These are phyloP conservation scores for Tricholoma sp. DNA, from an alignment of 768 basidiomycete species.

Conservation along the genomic window DNA sequence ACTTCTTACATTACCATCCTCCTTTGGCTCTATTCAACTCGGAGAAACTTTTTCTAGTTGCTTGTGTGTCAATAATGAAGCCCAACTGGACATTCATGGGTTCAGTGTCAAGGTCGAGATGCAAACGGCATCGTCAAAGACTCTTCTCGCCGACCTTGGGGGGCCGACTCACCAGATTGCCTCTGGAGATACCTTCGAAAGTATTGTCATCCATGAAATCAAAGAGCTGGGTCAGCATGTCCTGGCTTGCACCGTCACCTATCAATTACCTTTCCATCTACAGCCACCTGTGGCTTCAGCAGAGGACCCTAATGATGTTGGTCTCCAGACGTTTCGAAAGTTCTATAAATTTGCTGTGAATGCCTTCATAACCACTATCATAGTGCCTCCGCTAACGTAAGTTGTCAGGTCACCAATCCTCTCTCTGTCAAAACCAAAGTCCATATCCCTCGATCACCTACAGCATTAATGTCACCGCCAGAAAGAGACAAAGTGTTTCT, in stretches of 20 bases:
- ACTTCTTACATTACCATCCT: conserved; percentile 72
- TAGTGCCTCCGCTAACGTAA: background rate
- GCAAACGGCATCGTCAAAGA: conserved; percentile 72
- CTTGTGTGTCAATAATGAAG: conserved; percentile 80
- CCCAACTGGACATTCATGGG: conserved; percentile 53
- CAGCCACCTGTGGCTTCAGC: conserved; percentile 44
- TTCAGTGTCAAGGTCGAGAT: conserved; percentile 75
- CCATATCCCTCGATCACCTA: conserved; percentile 68
- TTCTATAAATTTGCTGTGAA: conserved; percentile 90
- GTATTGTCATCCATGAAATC: conserved; percentile 78
- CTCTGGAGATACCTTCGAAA: conserved; percentile 58
- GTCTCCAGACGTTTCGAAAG: conserved; percentile 70
- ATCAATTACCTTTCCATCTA: conserved; percentile 61
- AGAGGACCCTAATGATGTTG: conserved; percentile 49
- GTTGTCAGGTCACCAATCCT: conserved; percentile 80
- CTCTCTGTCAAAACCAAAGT: conserved; percentile 95
- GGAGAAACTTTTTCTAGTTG: conserved; percentile 86
- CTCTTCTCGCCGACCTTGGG: conserved; percentile 58
- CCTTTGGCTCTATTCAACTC: conserved; percentile 83
- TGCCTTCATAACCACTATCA: conserved; percentile 8
- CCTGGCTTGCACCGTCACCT: conserved; percentile 77
- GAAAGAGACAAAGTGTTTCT: conserved; percentile 85
- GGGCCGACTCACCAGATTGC: conserved; percentile 43
- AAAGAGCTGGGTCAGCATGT: conserved; percentile 93
- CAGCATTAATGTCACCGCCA: conserved; percentile 53